Base-by-base conservation (phyloP, 1,284 basidiomycete species). In the Fistulina hepatica region DNA sequence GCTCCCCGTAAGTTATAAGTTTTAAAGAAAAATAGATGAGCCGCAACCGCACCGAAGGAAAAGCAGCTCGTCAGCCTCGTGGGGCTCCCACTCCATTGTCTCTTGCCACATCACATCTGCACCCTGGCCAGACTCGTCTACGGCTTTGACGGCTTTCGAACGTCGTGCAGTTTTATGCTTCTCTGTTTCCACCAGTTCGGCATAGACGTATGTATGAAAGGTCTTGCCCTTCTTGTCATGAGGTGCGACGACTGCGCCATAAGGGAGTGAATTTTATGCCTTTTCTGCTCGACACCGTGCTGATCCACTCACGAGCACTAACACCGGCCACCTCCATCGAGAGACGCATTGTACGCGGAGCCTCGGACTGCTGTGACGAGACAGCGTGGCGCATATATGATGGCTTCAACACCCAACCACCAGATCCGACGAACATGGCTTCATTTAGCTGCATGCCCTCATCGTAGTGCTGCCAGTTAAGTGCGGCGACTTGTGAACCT, bases 401-500 rank as follows among this genome's bases (percentile, higher is more conserved):
- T 21, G 55, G 76, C 46, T 76, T 76, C 30, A 65, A 53, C 0
- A 74, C 67, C 67, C 69, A 81, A 0, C 77, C 77, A 4, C 57
- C 51, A 2, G 64, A 71, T 0, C 71, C 76, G 1, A 64, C 63
- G 48, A 81, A 81, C 61, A 81, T 65, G 0, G 67, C 76, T 49
- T 77, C 77, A 44, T 78, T 77, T 24, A 80, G 51, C 44, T 71
- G 66, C 63, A 68, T 65, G 4, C 67, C 64, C 1, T 42, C 48
- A 45, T 73, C 65, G 48, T 63, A 73, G 12, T 55, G 58, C 54
- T 81, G 78, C 75, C 75, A 79, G 49, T 81, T 81, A 28, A 81
- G 54, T 21, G 72, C 68, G 5, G 66, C 67, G n/a, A 81, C 63
- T 36, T 81, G 77, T 2, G 71, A 67, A 3, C 78, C 73, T 26